Conservation (phyloP, 257 asterid species). For the Dorcoceras hygrometricum region DNA sequence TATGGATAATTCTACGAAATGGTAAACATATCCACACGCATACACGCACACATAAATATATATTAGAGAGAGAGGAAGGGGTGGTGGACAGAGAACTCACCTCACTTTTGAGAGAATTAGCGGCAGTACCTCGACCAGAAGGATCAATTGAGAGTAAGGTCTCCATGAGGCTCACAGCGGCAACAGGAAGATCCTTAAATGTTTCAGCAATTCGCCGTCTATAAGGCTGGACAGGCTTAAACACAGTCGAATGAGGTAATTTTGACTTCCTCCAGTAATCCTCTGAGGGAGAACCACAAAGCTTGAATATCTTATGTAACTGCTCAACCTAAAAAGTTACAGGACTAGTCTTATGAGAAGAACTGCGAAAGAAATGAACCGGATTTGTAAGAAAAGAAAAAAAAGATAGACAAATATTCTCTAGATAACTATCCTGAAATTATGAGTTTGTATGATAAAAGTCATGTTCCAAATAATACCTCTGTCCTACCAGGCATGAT, state of each 20-base stretch:
- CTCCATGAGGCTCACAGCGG: constrained; percentile 67
- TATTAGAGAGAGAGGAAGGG: not conserved
- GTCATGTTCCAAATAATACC: constrained; percentile 40
- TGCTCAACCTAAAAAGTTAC: constrained; percentile 70
- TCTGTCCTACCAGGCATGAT: constrained; percentile 96
- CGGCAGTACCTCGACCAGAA: constrained; percentile 66
- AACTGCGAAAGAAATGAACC: constrained; percentile 1
- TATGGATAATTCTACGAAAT: not conserved
- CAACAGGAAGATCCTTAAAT: constrained; percentile 60
- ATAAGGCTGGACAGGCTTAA: constrained; percentile 69
- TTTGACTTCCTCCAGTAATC: constrained; percentile 75
- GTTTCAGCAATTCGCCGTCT: constrained; percentile 63
- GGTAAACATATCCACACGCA: not conserved
- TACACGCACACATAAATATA: no score
- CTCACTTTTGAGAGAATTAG: constrained; percentile 66
- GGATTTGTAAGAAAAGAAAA: not conserved
- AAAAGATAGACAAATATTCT: not conserved
- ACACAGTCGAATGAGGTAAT: constrained; percentile 64
- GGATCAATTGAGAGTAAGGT: constrained; percentile 82
- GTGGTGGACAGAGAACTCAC: constrained; percentile 32
- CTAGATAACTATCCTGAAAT: not conserved
- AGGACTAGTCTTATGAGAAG: constrained; percentile 2
- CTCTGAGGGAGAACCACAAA: constrained; percentile 91
- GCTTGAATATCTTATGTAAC: constrained; percentile 82
- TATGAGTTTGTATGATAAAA: not conserved